Conservation (phyloP, 768 basidiomycete species). For the Macrolepiota albuminosa region DNA sequence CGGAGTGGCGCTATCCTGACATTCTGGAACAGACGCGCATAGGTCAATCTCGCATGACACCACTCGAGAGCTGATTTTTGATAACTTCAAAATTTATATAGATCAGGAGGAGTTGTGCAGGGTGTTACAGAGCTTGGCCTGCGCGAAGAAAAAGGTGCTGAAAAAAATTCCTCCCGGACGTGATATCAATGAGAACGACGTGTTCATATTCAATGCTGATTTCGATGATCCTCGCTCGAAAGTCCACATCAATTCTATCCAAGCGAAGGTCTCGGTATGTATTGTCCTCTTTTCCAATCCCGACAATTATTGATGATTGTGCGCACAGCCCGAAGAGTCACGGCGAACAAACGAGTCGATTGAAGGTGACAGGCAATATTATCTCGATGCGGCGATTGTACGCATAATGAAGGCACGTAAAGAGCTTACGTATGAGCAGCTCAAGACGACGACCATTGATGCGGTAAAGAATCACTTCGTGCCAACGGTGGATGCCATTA, state of each 20-base stretch:
- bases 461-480: conserved; percentile 86
- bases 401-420: conserved; percentile 94
- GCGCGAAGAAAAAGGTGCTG: conserved; percentile 86
- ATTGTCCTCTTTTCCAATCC: neutral
- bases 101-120: conserved; percentile 71
- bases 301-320: neutral
- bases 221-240: conserved; percentile 77
- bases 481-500: conserved; percentile 81
- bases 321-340: conserved; percentile 74
- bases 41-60: conserved; percentile 41
- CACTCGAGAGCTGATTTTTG: conserved; percentile 10
- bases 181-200: conserved; percentile 72
- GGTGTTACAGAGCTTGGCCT: conserved; percentile 89
- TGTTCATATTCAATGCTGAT: conserved; percentile 76
- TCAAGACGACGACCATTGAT: conserved; percentile 80
- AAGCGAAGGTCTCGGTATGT: conserved; percentile 85
- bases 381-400: conserved; percentile 93
- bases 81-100: conserved; percentile 25
- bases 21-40: conserved; percentile 66
- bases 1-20: conserved; percentile 57
- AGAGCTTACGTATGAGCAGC: conserved; percentile 70
- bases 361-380: conserved; percentile 80
- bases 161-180: conserved; percentile 73
- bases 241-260: conserved; percentile 94
- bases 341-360: conserved; percentile 78